A percentile compares a stretch with the other conserved stretches of the same genome.
phyloP scores from a whole-genome alignment of 2,329 filamentous ascomycete genomes.

The Pseudogymnoascus sp. region DNA sequence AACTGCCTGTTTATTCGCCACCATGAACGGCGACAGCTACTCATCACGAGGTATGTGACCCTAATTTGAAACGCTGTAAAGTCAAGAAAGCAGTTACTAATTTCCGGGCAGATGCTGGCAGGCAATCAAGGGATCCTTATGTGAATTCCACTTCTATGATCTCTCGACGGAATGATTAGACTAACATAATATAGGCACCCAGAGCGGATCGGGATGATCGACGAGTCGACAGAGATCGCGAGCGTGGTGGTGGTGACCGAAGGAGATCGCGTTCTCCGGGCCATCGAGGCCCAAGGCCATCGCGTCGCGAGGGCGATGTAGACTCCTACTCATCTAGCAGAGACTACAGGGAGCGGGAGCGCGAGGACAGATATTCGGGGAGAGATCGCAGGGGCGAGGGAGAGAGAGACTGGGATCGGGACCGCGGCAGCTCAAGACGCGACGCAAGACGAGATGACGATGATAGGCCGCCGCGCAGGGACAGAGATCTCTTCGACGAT shows the following conservation, averaged over 20 bases:
- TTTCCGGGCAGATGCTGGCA: slow-evolving; percentile 40
- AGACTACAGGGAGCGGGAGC: slow-evolving; percentile 84
- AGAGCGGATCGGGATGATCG: slow-evolving; percentile 30
- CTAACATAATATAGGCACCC: slow-evolving; percentile 15
- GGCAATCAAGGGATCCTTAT: slow-evolving; percentile 43
- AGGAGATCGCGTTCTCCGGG: slow-evolving; percentile 83
- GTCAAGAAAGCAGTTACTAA: slow-evolving; percentile 24
- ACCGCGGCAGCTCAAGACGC: slow-evolving; percentile 52
- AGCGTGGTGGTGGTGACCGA: slow-evolving; percentile 47
- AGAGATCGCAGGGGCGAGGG: slow-evolving; percentile 52
- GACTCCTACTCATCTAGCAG: slow-evolving; percentile 90
- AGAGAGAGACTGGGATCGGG: slow-evolving; percentile 71
- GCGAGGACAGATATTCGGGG: slow-evolving; percentile 81
- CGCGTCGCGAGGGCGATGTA: slow-evolving; percentile 64
- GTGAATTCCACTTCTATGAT: slow-evolving; percentile 31
- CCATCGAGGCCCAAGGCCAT: slow-evolving; percentile 54
- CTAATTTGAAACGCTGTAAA: slow-evolving; percentile 24
- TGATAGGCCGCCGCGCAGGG: slow-evolving; percentile 45
- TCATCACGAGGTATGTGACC: slow-evolving; percentile 57
- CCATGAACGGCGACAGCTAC: slow-evolving; percentile 81
- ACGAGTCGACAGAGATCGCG: slow-evolving; percentile 37
- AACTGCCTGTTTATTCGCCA: slow-evolving; percentile 24
- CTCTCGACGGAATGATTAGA: slow-evolving; percentile 22
- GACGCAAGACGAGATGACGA: slow-evolving; percentile 59
- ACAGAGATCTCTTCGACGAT: slow-evolving; percentile 56